Percentiles rank a stretch among this genome's conserved stretches.
Evolutionary conservation across 2,329 filamentous ascomycete genomes (phyloP).

Genomic region (Clarireedia hainanense): DNA sequence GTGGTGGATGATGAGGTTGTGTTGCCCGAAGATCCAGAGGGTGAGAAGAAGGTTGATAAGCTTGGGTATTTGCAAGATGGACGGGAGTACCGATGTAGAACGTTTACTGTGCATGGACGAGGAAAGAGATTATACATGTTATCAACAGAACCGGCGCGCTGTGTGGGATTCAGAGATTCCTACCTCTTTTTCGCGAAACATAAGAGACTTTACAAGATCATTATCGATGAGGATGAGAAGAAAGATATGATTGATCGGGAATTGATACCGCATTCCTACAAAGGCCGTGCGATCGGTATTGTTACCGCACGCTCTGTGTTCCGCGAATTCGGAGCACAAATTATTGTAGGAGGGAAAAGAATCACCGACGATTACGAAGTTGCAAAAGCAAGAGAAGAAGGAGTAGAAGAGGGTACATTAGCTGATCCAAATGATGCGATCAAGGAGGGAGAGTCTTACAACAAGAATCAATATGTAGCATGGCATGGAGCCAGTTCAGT

Average conservation of each 20-base stretch:
- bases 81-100: slow-evolving; percentile 89
- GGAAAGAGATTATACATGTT: slow-evolving; percentile 92
- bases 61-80: slow-evolving; percentile 73
- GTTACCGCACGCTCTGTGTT: slow-evolving; percentile 96
- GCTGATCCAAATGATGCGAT: slow-evolving; percentile 86
- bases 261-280: slow-evolving; percentile 97
- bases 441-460: slow-evolving; percentile 76
- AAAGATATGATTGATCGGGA: slow-evolving; percentile 90
- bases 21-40: slow-evolving; percentile 77
- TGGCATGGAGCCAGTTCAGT: slow-evolving; percentile 97
- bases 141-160: slow-evolving; percentile 93
- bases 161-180: slow-evolving; percentile 93
- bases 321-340: slow-evolving; percentile 89
- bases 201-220: slow-evolving; percentile 92
- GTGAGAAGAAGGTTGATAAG: slow-evolving; percentile 91
- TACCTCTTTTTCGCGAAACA: slow-evolving; percentile 99
- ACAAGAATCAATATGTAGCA: slow-evolving; percentile 97
- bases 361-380: slow-evolving; percentile 88
- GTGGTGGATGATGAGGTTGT: slow-evolving; percentile 89
- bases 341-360: slow-evolving; percentile 82
- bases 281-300: slow-evolving; percentile 92
- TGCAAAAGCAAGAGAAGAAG: slow-evolving; percentile 63
- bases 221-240: slow-evolving; percentile 96
- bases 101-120: slow-evolving; percentile 81
- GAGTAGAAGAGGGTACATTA: slow-evolving; percentile 78